Conservation (phyloP, 352 stramenopile genomes). For the Phytophthora agathidicida region DNA sequence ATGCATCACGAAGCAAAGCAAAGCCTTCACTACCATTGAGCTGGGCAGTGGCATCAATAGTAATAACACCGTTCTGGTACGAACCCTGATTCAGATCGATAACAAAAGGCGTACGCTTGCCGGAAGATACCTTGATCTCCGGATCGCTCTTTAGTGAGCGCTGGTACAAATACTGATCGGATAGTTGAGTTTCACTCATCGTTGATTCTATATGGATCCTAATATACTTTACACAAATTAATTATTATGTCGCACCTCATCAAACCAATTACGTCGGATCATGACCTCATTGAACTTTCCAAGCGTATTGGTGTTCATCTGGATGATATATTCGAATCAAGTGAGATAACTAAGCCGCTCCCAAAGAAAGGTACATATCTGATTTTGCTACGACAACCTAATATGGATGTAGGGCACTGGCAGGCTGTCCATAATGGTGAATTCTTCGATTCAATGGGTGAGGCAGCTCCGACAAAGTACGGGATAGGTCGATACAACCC, state of each 20-base stretch:
- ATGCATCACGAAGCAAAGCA: constrained; percentile 3
- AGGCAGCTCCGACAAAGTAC: constrained; percentile 12
- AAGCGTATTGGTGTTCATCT: neutral
- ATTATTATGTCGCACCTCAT: constrained; percentile 5
- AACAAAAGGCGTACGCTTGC: neutral
- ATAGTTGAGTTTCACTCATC: constrained; percentile 18
- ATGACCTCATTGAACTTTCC: constrained; percentile 14
- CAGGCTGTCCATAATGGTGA: constrained; percentile 1
- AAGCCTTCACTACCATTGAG: constrained; percentile 10
- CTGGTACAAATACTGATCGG: constrained; percentile 15
- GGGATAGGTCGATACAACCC: constrained; percentile 11
- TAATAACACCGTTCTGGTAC: constrained; percentile 16
- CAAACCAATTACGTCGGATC: constrained; percentile 3
- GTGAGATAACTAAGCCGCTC: constrained; percentile 9
- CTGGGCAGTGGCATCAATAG: constrained; percentile 8
- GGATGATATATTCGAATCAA: constrained; percentile 15
- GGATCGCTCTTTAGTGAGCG: constrained; percentile 2
- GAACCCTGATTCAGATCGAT: constrained; percentile 12
- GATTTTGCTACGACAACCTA: constrained; percentile 6
- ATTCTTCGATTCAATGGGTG: constrained; percentile 22
- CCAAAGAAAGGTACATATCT: constrained; percentile 11
- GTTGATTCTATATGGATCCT: constrained; percentile 10
- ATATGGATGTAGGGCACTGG: constrained; percentile 20
- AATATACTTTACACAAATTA: constrained; percentile 8
- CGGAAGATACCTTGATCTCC: too few relatives aligned